Conservation (phyloP, 352 stramenopile genomes). For the Globisporangium echinulatum region DNA sequence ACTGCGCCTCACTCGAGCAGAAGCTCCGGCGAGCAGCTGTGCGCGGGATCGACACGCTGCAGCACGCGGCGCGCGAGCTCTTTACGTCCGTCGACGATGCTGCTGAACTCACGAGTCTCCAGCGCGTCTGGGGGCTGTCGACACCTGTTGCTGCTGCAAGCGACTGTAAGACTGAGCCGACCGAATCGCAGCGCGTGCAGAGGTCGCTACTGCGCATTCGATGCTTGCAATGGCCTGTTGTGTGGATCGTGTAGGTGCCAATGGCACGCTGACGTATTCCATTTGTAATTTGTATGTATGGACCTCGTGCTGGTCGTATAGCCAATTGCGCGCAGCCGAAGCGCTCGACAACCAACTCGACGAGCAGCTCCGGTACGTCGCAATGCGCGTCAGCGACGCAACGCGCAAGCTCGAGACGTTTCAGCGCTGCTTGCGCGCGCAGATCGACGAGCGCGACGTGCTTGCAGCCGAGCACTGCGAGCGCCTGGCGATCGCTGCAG, state of each 20-base stretch:
- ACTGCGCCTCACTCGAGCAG: slow-evolving; percentile 11
- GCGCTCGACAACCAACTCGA: slow-evolving; percentile 37
- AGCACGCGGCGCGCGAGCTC: slow-evolving; percentile 25
- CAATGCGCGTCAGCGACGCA: slow-evolving; percentile 25
- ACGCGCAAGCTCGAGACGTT: slow-evolving; percentile 32
- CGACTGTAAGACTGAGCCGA: no score
- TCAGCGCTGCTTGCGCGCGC: slow-evolving; percentile 25
- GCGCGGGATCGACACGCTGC: slow-evolving; percentile 33
- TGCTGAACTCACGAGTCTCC: slow-evolving; percentile 38
- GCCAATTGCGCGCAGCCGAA: slow-evolving; percentile 32
- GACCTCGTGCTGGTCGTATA: slow-evolving; percentile 6
- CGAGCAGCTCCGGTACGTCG: slow-evolving; percentile 28
- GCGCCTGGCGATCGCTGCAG: neutral
- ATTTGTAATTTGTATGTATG: no score
- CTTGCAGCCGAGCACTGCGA: neutral
- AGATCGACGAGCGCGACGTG: slow-evolving; percentile 18
- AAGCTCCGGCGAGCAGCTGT: slow-evolving; percentile 35
- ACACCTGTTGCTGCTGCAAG: no score
- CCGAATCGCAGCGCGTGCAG: neutral
- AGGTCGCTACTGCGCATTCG: neutral
- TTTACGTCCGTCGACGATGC: slow-evolving; percentile 31
- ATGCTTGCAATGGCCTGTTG: no score
- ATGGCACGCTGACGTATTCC: no score
- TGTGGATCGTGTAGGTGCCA: no score
- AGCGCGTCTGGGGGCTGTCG: slow-evolving; percentile 37